phyloP scores from a whole-genome alignment of 2,329 filamentous ascomycete species.

The Domatiomyces globalis region DNA sequence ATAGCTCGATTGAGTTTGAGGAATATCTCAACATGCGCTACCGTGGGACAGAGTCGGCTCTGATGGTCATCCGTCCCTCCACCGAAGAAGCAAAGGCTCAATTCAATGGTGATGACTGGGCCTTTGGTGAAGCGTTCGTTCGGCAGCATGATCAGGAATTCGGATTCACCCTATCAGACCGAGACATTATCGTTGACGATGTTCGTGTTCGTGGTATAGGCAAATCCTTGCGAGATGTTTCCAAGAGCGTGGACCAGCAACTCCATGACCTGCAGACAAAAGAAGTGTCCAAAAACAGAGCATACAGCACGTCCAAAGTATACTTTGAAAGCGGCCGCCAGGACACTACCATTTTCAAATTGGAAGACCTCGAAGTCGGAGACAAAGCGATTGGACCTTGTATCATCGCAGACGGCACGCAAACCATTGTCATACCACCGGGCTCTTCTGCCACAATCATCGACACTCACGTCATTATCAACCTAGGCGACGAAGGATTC shows the following conservation, averaged over 20 bases:
- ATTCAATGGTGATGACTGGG: conserved; percentile 57
- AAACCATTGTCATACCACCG: conserved; percentile 83
- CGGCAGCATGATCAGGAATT: conserved; percentile 86
- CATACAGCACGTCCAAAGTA: conserved; percentile 53
- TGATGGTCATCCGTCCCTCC: conserved; percentile 72
- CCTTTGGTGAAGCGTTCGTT: conserved; percentile 71
- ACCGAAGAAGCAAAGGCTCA: conserved; percentile 45
- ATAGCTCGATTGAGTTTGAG: conserved; percentile 64
- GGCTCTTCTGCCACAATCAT: conserved; percentile 62
- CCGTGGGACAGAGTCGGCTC: conserved; percentile 73
- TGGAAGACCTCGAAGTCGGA: conserved; percentile 58
- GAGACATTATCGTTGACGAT: conserved; percentile 82
- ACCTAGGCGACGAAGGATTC: conserved; percentile 47
- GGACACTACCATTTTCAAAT: conserved; percentile 69
- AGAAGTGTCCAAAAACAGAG: conserved; percentile 45
- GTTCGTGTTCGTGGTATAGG: conserved; percentile 78
- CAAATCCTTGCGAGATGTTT: conserved; percentile 66
- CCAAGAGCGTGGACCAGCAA: conserved; percentile 74
- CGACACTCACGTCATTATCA: conserved; percentile 78
- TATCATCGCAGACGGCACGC: conserved; percentile 58
- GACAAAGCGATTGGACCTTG: conserved; percentile 65
- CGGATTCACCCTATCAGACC: conserved; percentile 70
- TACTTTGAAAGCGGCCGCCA: conserved; percentile 73
- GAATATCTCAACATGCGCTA: conserved; percentile 93
- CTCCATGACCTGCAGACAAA: conserved; percentile 53